A percentile compares a stretch with the other conserved stretches of the same genome.
Conservation (phyloP, 306 rosid species). For the Vigna hirtella region DNA sequence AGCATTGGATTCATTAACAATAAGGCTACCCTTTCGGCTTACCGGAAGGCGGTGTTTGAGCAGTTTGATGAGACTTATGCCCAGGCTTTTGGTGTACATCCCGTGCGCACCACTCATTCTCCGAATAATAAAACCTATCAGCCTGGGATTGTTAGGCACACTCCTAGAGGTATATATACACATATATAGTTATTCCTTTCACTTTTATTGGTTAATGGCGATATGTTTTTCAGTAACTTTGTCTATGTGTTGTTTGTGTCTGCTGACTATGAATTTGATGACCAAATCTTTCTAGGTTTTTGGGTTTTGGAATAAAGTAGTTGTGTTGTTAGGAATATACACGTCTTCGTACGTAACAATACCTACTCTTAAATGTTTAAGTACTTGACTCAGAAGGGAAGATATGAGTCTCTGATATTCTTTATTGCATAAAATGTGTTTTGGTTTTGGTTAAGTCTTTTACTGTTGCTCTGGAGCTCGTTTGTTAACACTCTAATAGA, state of each 20-base stretch:
- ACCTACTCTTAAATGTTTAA: background rate
- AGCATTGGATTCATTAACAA: constrained; percentile 65
- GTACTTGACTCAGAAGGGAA: constrained; percentile 12
- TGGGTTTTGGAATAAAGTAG: background rate
- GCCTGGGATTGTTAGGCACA: constrained; percentile 45
- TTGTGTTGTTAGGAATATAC: background rate
- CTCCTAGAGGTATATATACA: constrained; percentile 70
- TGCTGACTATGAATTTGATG: background rate
- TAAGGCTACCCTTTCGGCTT: constrained; percentile 65
- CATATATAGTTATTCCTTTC: background rate
- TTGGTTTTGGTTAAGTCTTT: background rate
- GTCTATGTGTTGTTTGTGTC: background rate
- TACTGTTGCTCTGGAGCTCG: background rate
- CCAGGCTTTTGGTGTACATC: constrained; percentile 83
- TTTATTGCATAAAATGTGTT: background rate
- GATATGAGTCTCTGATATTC: background rate
- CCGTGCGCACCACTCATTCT: constrained; percentile 56
- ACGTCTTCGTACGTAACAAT: constrained; percentile 3
- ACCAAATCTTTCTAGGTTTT: background rate
- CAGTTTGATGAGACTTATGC: constrained; percentile 96
- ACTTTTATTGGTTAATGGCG: background rate
- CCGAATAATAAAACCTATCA: constrained; percentile 47
- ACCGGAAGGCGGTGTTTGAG: constrained; percentile 77
- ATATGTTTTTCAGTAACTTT: background rate
- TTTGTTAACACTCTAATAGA: background rate